Evolutionary conservation across 768 basidiomycete genomes (phyloP).

Genomic region (Paxillus ammoniavirescens): DNA sequence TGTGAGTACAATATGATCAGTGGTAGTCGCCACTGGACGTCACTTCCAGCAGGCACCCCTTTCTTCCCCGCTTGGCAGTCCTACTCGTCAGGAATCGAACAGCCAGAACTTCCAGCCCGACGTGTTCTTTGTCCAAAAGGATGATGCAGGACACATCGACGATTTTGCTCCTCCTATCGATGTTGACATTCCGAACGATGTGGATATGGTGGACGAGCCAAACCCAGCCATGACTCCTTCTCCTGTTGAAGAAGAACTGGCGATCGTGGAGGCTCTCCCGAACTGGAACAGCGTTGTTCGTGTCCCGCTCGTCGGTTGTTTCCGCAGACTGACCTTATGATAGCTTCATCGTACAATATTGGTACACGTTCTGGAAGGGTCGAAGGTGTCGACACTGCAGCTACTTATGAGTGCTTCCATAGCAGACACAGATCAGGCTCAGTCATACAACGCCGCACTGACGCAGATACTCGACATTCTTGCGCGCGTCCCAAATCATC

Average conservation of each 20-base stretch:
- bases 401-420: conserved; percentile 42
- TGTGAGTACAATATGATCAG: conserved; percentile 1
- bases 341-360: conserved; percentile 64
- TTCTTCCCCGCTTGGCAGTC: conserved; percentile 26
- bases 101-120: conserved; percentile 19
- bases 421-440: conserved; percentile 20
- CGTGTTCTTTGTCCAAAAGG: conserved; percentile 13
- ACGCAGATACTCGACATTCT: conserved; percentile 34
- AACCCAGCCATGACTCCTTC: conserved; percentile 5
- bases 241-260: conserved; percentile 29
- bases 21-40: background rate
- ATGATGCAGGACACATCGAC: conserved; percentile 8
- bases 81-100: conserved; percentile 9
- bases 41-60: conserved; percentile 7
- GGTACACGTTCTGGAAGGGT: conserved; percentile 46
- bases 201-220: conserved; percentile 33
- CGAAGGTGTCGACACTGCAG: conserved; percentile 49
- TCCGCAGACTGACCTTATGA: background rate
- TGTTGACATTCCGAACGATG: conserved; percentile 32
- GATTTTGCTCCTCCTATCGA: conserved; percentile 14
- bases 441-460: conserved; percentile 42
- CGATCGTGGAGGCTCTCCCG: conserved; percentile 35
- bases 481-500: conserved; percentile 21
- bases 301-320: conserved; percentile 1
- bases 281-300: conserved; percentile 60